Evolutionary conservation across 495 filamentous ascomycete genomes (phyloP).

Genomic region (Melanomma pulvis-pyrius): DNA sequence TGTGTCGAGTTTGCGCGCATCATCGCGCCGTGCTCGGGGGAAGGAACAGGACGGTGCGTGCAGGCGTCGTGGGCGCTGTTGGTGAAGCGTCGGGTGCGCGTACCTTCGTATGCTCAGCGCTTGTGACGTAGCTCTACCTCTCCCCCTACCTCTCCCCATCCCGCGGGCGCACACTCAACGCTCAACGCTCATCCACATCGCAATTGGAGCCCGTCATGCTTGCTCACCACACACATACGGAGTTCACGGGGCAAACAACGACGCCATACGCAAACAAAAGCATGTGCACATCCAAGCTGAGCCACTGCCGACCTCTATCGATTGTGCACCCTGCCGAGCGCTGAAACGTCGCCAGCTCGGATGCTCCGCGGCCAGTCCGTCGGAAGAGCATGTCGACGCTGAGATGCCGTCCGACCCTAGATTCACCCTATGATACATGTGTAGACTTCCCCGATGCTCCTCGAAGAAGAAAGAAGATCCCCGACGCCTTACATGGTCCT

Average conservation of each 20-base stretch:
- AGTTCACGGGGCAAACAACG: no score
- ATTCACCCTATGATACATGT: conserved; percentile 31
- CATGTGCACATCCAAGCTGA: background rate
- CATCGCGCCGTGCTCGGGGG: conserved; percentile 49
- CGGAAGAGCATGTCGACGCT: background rate
- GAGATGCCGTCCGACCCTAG: background rate
- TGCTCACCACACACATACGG: no score
- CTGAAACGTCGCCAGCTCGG: background rate
- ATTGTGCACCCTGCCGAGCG: conserved; percentile 26
- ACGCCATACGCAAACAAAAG: no score
- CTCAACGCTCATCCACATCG: no score
- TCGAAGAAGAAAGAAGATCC: conserved; percentile 1
- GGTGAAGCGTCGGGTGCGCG: background rate
- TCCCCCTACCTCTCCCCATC: background rate
- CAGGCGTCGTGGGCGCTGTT: background rate
- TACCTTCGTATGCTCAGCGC: conserved; percentile 18
- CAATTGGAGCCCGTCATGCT: background rate
- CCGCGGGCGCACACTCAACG: no score
- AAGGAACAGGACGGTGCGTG: background rate
- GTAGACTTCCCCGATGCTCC: conserved; percentile 4
- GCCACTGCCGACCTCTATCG: conserved; percentile 17
- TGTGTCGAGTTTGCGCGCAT: conserved; percentile 87
- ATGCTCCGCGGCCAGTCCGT: background rate
- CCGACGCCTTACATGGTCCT: conserved; percentile 28
- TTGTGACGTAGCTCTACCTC: conserved; percentile 33